Percentiles rank a stretch among this genome's conserved stretches.
phyloP scores from a whole-genome alignment of 495 filamentous ascomycete species.

The Penicillium desertorum region DNA sequence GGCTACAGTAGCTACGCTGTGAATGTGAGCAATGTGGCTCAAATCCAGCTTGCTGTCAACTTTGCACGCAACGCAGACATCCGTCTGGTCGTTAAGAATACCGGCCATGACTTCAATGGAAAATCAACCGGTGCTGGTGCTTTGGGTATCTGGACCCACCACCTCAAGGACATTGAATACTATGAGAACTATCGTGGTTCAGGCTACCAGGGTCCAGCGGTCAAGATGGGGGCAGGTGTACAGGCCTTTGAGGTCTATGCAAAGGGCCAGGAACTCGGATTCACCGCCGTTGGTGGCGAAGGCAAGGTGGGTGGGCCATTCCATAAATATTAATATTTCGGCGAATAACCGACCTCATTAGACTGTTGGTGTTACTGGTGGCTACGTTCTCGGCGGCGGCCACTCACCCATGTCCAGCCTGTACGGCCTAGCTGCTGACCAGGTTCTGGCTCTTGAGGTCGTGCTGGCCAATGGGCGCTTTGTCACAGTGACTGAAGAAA shows the following conservation, averaged over 20 bases:
- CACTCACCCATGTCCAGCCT: constrained; percentile 51
- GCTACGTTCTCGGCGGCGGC: constrained; percentile 46
- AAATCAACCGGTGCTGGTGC: constrained; percentile 58
- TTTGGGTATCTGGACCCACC: constrained; percentile 60
- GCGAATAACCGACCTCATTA: not conserved
- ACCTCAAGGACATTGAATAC: constrained; percentile 50
- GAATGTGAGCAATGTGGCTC: constrained; percentile 53
- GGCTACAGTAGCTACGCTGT: constrained; percentile 60
- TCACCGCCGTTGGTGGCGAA: constrained; percentile 55
- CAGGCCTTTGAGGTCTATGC: constrained; percentile 53
- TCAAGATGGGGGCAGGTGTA: constrained; percentile 60
- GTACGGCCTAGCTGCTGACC: constrained; percentile 54
- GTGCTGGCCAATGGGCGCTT: constrained; percentile 56
- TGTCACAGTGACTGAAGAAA: constrained; percentile 48
- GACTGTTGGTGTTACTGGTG: constrained; percentile 44
- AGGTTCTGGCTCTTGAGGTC: constrained; percentile 49
- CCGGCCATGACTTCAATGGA: constrained; percentile 65
- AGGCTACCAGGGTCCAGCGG: constrained; percentile 48
- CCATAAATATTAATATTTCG: not conserved
- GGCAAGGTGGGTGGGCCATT: constrained; percentile 31
- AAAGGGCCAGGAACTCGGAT: constrained; percentile 43
- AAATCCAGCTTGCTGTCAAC: constrained; percentile 59
- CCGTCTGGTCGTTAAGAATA: constrained; percentile 66
- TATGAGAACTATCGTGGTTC: constrained; percentile 33
- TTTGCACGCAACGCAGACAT: constrained; percentile 61